These are phyloP conservation scores for Solanum commersonii DNA, from an alignment of 257 asterid genomes.

Conservation along the genomic window DNA sequence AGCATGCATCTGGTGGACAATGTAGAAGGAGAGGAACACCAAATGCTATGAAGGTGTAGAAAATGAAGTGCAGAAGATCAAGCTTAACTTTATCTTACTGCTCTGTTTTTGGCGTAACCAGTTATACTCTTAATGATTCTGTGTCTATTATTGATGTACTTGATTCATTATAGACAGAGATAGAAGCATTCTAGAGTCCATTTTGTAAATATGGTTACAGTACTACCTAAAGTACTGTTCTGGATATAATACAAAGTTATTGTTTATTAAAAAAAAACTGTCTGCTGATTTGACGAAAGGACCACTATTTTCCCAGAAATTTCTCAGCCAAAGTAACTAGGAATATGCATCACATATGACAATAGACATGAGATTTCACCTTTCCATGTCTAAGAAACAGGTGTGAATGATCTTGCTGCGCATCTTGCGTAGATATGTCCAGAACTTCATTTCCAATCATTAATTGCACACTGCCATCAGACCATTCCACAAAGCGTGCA, in stretches of 20 bases:
- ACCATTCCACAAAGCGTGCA: conserved; percentile 98
- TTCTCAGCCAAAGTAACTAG: not conserved
- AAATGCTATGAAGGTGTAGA: not conserved
- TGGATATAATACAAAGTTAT: not conserved
- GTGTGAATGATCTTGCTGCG: conserved; percentile 91
- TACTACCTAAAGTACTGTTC: not conserved
- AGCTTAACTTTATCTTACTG: not conserved
- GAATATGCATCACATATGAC: not conserved
- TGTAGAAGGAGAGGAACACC: not conserved
- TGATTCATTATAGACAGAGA: not conserved
- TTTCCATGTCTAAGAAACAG: conserved; percentile 91
- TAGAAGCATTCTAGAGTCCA: not conserved
- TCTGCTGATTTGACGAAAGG: not conserved
- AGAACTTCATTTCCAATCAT: conserved; percentile 97
- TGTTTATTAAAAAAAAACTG: too few relatives aligned
- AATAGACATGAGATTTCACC: conserved; percentile 23
- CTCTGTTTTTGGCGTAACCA: not conserved
- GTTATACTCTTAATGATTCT: not conserved
- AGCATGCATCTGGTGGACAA: not conserved
- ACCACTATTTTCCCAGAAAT: not conserved
- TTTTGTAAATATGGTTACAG: not conserved
- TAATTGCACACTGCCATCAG: conserved; percentile 94
- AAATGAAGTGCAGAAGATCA: not conserved
- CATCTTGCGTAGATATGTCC: conserved; percentile 89
- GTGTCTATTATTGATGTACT: not conserved